Conservation (phyloP, 208 protist species). For the Tritrichomonas musculus region DNA sequence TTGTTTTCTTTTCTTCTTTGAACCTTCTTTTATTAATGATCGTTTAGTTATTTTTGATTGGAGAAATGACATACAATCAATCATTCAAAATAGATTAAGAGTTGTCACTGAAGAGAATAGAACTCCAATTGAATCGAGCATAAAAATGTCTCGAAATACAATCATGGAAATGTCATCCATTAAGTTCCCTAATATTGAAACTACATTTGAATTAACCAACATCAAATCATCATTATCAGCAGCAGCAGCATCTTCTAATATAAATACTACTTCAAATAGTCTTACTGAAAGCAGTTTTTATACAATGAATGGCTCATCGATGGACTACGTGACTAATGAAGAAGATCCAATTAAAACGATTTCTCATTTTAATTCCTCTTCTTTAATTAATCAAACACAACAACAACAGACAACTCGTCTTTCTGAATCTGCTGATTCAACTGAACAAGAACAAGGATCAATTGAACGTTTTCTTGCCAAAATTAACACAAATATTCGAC, state of each 20-base stretch:
- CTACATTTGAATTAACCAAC: background rate
- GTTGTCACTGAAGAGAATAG: background rate
- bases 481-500: background rate
- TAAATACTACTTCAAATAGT: no score
- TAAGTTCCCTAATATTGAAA: background rate
- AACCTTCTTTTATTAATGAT: background rate
- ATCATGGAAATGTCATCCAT: background rate
- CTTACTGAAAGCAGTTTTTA: no score
- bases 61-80: background rate
- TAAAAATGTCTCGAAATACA: background rate
- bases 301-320: no score
- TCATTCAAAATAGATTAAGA: background rate
- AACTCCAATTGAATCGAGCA: background rate
- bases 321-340: no score
- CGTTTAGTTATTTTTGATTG: background rate
- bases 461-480: background rate
- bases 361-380: no score
- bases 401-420: no score
- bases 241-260: no score
- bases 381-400: no score
- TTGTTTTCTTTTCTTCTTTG: background rate
- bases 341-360: no score
- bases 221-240: no score
- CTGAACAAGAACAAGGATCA: background rate
- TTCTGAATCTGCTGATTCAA: background rate